Evolutionary conservation across 2,329 filamentous ascomycete genomes (phyloP), one percentile per base, ranked within the genome.

Genomic region (Chalara sp.): DNA sequence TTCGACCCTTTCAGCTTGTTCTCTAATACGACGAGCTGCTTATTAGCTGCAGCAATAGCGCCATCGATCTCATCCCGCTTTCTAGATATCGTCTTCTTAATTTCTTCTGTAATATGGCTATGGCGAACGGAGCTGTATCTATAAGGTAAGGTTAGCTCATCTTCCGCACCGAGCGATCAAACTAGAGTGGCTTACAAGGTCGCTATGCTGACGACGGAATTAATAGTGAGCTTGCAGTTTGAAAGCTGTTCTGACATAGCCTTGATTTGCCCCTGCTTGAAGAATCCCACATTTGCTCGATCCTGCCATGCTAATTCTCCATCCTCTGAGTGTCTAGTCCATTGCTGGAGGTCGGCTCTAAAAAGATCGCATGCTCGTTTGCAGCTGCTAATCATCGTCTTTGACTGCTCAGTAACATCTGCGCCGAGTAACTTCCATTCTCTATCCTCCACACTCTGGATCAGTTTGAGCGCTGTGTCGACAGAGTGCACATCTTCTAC

Each of bases 231-330:
- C 56, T 65, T 65, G 51, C 62, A 67, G 54, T 53, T 63, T 54
- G 62, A 58, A 54, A 68, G 62, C 58, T 67, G 63, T 53, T 65
- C 61, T 30, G 63, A 66, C 53, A 66, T 66, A 43, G 65, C 61
- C 55, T 63, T 66, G 28, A 64, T 55, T 54, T 66, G 55, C 44
- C 56, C 53, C 55, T 68, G 53, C 59, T 64, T 68, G 54, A 68
- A 62, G 57, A 68, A 61, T 52, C 66, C 65, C 29, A 68, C 62
- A 47, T 56, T 67, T 56, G 61, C 58, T 56, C 61, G 58, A 53
- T 67, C 65, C 52, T 54, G 58, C 61, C 56, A 66, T 50, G 61
- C 51, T 30, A 68, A 54, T 47, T 60, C 67, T 44, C 63, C 59
- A 50, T 63, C 60, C 51, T 59, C 47, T 40, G 61, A 66, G 50